Base-by-base conservation (phyloP, 2,329 filamentous ascomycete genomes). In the Teratosphaeria epicoccoides region DNA sequence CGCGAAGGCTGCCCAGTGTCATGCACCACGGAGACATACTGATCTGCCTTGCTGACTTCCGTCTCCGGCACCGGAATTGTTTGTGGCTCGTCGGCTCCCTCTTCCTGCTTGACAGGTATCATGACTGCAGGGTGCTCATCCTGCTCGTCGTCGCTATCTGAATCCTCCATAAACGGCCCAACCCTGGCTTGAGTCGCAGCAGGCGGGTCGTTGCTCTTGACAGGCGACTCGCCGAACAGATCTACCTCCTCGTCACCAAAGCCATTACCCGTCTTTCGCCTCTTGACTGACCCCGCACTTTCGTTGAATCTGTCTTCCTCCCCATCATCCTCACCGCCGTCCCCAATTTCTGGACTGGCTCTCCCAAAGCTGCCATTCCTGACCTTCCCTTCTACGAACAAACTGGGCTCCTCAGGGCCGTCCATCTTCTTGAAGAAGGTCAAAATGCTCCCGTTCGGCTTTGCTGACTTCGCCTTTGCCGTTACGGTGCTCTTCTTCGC, bases 111-210 rank as follows among this genome's bases (percentile, higher is more conserved):
- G 3, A 61, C 49, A 1, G 53, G 57, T 28, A 60, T 60, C 1
- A 63, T 47, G 26, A 57, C 57, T 46, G 57, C 53, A 9, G 58
- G 57, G 24, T 56, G 52, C 49, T 60, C 61, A 22, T 63, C 63
- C 24, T 48, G 24, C 12, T 63, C 63, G 5, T 77, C 71, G 49
- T 83, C 80, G 40, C 75, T 80, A 50, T 83, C 80, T 1, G 85
- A 88, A 55, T 88, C 84, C 52, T 85, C 79, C 40, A 89, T 63
- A 59, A 90, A 90, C 0, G 84, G 84, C 0, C 80, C 82, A 52
- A 67, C 74, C 53, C 66, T 44, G 14, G 24, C n/a, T 17, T 40
- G 20, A 2, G 25, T 12, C 20, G 26, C 22, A 26, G 47, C 10
- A 6, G 14, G 11, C n/a, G 14, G 24, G 7, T 46, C 14, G 22